Conservation (phyloP, 2,329 filamentous ascomycete species). For the Colletotrichum sp. region DNA sequence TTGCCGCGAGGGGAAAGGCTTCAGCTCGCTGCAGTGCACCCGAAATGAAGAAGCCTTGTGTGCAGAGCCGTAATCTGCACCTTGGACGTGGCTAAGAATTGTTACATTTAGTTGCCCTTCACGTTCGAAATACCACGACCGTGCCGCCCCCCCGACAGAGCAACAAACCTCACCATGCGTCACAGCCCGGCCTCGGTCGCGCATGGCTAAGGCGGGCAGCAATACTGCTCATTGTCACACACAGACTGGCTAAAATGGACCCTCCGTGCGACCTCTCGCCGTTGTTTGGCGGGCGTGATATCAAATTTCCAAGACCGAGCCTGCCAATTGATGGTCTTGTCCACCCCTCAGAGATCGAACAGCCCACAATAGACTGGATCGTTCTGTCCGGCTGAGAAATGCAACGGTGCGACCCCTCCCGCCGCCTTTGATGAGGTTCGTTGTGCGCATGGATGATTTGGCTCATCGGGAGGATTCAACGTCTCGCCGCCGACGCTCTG, state of each 20-base stretch:
- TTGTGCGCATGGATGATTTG: constrained; percentile 19
- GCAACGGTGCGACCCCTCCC: not conserved
- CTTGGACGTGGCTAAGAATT: constrained; percentile 5
- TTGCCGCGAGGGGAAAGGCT: not conserved
- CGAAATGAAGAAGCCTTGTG: not conserved
- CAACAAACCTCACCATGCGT: not conserved
- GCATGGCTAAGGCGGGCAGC: not conserved
- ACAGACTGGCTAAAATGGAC: not conserved
- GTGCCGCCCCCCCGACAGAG: constrained; percentile 7
- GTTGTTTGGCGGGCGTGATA: not conserved
- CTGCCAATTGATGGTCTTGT: not conserved
- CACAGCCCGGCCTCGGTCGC: not conserved
- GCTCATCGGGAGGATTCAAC: constrained; percentile 22
- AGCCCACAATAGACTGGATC: not conserved
- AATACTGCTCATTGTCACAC: not conserved
- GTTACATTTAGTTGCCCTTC: constrained; percentile 4
- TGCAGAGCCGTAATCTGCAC: constrained; percentile 5
- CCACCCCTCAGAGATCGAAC: not conserved
- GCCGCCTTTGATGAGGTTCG: not conserved
- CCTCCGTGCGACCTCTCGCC: not conserved
- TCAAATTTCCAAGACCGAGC: not conserved
- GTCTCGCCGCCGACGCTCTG: constrained; percentile 10
- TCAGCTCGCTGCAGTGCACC: constrained; percentile 1
- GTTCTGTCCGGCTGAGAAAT: not conserved
- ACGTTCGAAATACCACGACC: not conserved